A percentile compares a stretch with the other conserved stretches of the same genome.
Evolutionary conservation across 208 protist genomes (phyloP).

Genomic region (Leishmania braziliensis): DNA sequence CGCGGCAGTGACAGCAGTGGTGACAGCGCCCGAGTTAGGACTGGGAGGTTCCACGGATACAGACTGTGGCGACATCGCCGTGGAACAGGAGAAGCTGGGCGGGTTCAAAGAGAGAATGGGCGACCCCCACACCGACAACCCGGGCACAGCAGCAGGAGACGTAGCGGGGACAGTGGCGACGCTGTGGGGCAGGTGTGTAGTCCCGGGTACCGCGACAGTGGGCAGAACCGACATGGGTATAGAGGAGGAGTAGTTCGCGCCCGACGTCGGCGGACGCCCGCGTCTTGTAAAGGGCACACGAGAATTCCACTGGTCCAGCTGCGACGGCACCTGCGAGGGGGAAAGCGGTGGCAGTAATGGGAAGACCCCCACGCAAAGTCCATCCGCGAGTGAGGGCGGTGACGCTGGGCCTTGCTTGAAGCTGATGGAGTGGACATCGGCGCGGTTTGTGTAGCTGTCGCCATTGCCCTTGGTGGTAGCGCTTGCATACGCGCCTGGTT

Average conservation of each 20-base stretch:
- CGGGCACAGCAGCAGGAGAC: neutral
- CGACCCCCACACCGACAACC: neutral
- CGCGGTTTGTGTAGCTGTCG: neutral
- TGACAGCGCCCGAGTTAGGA: neutral
- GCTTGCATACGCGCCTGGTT: neutral
- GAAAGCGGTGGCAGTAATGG: constrained; percentile 11
- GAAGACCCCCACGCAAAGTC: neutral
- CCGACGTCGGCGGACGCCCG: neutral
- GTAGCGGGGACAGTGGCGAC: neutral
- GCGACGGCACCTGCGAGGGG: neutral
- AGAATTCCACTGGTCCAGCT: neutral
- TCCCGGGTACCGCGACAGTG: neutral
- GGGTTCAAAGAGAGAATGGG: neutral
- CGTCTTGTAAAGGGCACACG: neutral
- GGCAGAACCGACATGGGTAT: neutral
- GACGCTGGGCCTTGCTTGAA: neutral
- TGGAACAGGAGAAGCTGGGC: neutral
- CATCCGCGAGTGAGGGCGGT: neutral
- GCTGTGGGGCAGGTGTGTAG: neutral
- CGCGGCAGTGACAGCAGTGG: neutral
- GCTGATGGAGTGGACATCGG: neutral
- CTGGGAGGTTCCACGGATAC: neutral
- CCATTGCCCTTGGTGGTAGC: neutral
- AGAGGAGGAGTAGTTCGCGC: neutral
- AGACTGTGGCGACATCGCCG: neutral